Base-by-base conservation (phyloP, 2,329 filamentous ascomycete species). In the Fusarium ambrosium region DNA sequence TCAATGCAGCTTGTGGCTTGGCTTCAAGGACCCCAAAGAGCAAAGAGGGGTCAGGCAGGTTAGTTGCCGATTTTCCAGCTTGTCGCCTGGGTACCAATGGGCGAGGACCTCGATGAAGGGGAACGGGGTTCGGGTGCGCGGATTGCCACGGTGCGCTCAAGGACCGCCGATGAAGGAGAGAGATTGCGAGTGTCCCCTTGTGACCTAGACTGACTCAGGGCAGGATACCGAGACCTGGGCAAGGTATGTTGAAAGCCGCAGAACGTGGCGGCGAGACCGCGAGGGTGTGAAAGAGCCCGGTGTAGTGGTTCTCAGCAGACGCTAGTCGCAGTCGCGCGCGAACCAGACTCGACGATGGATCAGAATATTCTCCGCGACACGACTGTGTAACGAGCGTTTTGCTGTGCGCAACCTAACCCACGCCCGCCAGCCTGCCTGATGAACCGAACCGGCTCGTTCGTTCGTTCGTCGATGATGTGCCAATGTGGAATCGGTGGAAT, bases 331-430 rank as follows among this genome's bases (percentile, higher is more conserved):
- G 74, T 80, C 77, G 79, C 76, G 77, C 72, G 77, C 70, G 79
- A 80, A 76, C 77, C 75, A 77, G 72, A 78, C 75, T 80, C 69
- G 71, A 74, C 73, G 74, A 77, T 75, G 73, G 74, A 75, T 78
- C 73, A 74, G 69, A 77, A 77, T 79, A 80, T 79, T 80, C 77
- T 80, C 78, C 78, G 78, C 76, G 73, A 73, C 71, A 77, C 73
- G 69, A 71, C 61, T 78, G 78, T 79, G 78, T 79, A 79, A 79
- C 78, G 48, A 72, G 65, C 66, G 67, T 69, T 71, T 78, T 65
- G 73, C 71, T 74, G 24, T 51, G 75, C 78, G 75, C 72, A 77
- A 78, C 75, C 75, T 65, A 75, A 78, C 75, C 75, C 68, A 75
- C 70, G 70, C 70, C 70, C 71, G 75, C 69, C 70, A 71, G 76